Percentiles rank a stretch among this genome's conserved stretches.
phyloP scores from a whole-genome alignment of 1,284 basidiomycete genomes.

The Megacollybia platyphylla region DNA sequence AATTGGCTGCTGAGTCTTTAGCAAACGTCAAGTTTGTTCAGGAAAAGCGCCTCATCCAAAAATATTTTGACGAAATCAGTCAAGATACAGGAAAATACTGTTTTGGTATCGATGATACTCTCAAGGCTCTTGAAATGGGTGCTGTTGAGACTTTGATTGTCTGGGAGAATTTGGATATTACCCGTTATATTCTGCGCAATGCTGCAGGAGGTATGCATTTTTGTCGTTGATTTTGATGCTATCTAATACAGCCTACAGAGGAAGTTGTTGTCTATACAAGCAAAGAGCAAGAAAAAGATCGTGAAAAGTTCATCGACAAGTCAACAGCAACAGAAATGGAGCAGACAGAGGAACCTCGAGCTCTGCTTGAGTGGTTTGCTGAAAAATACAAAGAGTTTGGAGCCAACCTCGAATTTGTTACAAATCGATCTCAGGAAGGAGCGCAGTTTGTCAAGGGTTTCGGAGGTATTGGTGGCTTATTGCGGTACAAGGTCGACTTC shows the following conservation, averaged over 20 bases:
- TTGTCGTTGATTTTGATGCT: not conserved
- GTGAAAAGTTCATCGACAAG: conserved; percentile 91
- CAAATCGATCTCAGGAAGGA: conserved; percentile 90
- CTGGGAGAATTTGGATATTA: conserved; percentile 94
- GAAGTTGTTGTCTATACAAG: conserved; percentile 70
- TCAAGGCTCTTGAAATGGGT: conserved; percentile 94
- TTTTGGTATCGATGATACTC: conserved; percentile 95
- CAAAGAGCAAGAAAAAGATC: conserved; percentile 81
- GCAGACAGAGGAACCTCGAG: conserved; percentile 63
- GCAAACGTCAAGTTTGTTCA: conserved; percentile 99
- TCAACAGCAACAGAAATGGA: conserved; percentile 96
- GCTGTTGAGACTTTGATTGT: conserved; percentile 96
- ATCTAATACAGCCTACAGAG: conserved; percentile 31
- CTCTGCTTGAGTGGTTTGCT: conserved; percentile 94
- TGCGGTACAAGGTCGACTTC: conserved; percentile 95
- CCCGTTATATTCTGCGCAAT: conserved; percentile 77
- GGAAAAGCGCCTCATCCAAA: conserved; percentile 95
- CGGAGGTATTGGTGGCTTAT: conserved; percentile 91
- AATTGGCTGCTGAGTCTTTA: conserved; percentile 90
- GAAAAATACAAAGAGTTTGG: conserved; percentile 99
- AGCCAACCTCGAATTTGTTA: conserved; percentile 84
- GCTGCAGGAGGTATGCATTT: conserved; percentile 68
- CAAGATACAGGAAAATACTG: conserved; percentile 97
- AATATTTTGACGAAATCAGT: conserved; percentile 99
- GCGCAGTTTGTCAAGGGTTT: conserved; percentile 99